Base-by-base conservation (phyloP, 2,329 filamentous ascomycete species). In the Neonectria neomacrospora region DNA sequence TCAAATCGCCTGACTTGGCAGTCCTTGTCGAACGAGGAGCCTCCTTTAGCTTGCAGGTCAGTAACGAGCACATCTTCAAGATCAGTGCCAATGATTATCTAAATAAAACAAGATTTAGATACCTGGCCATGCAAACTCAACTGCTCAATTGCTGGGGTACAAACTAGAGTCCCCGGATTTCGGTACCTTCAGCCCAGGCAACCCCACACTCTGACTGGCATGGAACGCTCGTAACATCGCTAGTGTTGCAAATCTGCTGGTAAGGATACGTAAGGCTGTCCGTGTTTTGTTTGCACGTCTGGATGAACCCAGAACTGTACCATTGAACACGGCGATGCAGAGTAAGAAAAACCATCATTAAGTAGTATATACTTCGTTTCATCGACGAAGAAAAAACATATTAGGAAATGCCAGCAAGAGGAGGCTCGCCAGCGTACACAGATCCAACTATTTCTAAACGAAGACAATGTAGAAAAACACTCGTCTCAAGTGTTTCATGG, bases 1-100 rank as follows among this genome's bases (percentile, higher is more conserved):
- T 66, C 57, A 23, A 66, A 34, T 16, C 26, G 51, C 2, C 53
- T 61, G 23, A 68, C 41, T 30, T 28, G 44, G 0, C 65, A 71
- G 30, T 66, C 54, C 2, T 22, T 42, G n/a, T 64, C 62, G 0
- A 71, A 48, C 1, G 55, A 62, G 5, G 63, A n/a, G 41, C 45
- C 5, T 22, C 52, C 14, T 20, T 20, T 56, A 66, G 67, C 1
- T 5, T 59, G 51, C 22, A 18, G 26, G 7, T 41, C 34, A 39
- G 6, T 11, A 37, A 20, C 1, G 12, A 18, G 22, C 20, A 37
- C 20, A 11, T 16, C 30, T 34, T 20, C 8, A 44, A n/a, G 23
- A 34, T 41, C 32, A 16, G 12, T 26, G 34, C 23, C 34, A 18
- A 48, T 37, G 22, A 41, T 34, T 39, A 14, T 48, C 28, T 26